A percentile compares a stretch with the other conserved stretches of the same genome.
phyloP scores from a whole-genome alignment of 2,329 filamentous ascomycete genomes.

The Aspergillus melleus region DNA sequence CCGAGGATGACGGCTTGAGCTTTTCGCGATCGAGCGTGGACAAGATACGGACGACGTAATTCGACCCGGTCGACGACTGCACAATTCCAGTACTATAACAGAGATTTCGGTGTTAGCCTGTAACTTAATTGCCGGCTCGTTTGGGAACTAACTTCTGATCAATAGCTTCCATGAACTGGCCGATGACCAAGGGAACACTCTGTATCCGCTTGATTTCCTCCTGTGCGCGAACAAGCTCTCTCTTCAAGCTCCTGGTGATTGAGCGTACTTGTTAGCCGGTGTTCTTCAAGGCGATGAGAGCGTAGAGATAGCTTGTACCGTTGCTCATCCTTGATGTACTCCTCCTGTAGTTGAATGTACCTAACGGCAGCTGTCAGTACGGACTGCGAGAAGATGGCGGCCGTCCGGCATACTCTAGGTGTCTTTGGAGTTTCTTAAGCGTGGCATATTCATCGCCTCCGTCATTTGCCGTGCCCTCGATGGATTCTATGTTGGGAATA shows the following conservation, averaged over 20 bases:
- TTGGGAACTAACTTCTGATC: constrained; percentile 79
- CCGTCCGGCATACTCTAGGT: constrained; percentile 71
- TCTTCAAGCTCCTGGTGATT: constrained; percentile 76
- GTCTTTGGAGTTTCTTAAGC: constrained; percentile 93
- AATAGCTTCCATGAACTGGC: constrained; percentile 99
- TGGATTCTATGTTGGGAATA: constrained; percentile 85
- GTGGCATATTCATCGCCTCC: constrained; percentile 90
- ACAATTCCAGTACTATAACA: constrained; percentile 84
- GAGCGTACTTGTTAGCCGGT: constrained; percentile 11
- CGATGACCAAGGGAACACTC: constrained; percentile 95
- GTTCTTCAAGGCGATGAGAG: not conserved
- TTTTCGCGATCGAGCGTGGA: constrained; percentile 97
- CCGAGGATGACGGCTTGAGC: constrained; percentile 95
- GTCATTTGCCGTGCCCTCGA: constrained; percentile 80
- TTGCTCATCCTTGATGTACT: constrained; percentile 99
- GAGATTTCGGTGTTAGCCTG: constrained; percentile 9
- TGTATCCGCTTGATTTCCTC: constrained; percentile 99
- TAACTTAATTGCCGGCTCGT: not conserved
- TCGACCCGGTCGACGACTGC: constrained; percentile 95
- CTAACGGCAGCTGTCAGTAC: constrained; percentile 45
- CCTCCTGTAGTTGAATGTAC: constrained; percentile 96
- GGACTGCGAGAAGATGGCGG: not conserved
- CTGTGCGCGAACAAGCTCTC: constrained; percentile 93
- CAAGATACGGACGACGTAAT: constrained; percentile 97
- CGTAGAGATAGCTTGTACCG: constrained; percentile 52